phyloP scores from a whole-genome alignment of 805 yeast species.

The Scheffersomyces lignosus region DNA sequence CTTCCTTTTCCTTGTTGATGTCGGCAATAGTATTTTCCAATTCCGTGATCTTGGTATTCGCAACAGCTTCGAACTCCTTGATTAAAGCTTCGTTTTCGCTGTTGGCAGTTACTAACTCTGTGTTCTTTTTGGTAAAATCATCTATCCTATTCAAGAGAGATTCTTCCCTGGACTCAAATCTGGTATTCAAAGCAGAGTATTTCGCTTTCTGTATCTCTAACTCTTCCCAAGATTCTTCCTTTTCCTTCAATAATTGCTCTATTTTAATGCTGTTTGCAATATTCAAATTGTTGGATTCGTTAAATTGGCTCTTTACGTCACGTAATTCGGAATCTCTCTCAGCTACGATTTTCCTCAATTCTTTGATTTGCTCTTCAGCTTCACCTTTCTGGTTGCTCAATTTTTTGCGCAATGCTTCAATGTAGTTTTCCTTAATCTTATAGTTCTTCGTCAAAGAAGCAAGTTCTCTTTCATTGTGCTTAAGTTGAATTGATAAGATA shows the following conservation, averaged over 20 bases:
- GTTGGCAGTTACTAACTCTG: conserved; percentile 4
- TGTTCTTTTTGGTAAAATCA: neutral
- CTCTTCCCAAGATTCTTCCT: conserved; percentile 13
- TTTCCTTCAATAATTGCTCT: conserved; percentile 17
- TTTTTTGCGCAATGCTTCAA: conserved; percentile 8
- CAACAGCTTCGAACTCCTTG: conserved; percentile 14
- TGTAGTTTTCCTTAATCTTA: conserved; percentile 13
- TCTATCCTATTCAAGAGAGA: neutral
- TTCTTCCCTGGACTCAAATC: neutral
- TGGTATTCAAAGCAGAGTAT: neutral
- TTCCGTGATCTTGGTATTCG: conserved; percentile 18
- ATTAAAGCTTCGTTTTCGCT: conserved; percentile 8
- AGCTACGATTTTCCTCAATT: conserved; percentile 3
- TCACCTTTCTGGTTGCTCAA: conserved; percentile 4
- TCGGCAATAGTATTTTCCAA: conserved; percentile 14
- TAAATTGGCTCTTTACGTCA: conserved; percentile 3
- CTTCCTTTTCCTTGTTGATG: conserved; percentile 14
- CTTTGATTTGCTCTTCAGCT: conserved; percentile 6
- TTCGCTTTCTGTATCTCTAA: conserved; percentile 4
- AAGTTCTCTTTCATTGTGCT: conserved; percentile 26
- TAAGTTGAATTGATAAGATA: conserved; percentile 21
- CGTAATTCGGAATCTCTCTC: conserved; percentile 1
- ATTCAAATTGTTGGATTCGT: conserved; percentile 10
- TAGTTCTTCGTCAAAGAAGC: conserved; percentile 24
- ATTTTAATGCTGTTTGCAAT: conserved; percentile 12